Evolutionary conservation across 768 basidiomycete genomes (phyloP).

Genomic region (Trametopsis cervina): DNA sequence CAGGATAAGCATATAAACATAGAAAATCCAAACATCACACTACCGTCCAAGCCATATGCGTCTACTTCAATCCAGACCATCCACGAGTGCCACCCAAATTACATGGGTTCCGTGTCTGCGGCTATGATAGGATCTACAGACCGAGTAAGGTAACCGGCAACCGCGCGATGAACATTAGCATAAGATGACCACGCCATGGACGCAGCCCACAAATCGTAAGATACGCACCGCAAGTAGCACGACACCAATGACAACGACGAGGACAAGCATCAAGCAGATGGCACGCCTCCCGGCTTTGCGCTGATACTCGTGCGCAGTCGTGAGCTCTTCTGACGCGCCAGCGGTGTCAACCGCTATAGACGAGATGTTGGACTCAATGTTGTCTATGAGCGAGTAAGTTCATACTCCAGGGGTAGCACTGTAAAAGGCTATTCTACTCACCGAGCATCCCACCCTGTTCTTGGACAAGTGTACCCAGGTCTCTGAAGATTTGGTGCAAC

Average conservation of each 20-base stretch:
- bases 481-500: slow-evolving; percentile 91
- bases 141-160: neutral
- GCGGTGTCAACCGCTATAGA: slow-evolving; percentile 79
- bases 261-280: slow-evolving; percentile 82
- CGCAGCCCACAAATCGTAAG: slow-evolving; percentile 2
- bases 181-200: neutral
- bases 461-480: slow-evolving; percentile 88
- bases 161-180: neutral
- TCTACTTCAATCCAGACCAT: too few species aligned
- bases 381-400: slow-evolving; percentile 51
- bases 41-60: too few species aligned
- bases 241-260: slow-evolving; percentile 79
- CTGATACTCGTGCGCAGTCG: slow-evolving; percentile 88
- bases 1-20: neutral
- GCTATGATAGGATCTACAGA: neutral
- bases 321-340: slow-evolving; percentile 80
- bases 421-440: slow-evolving; percentile 30
- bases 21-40: too few species aligned
- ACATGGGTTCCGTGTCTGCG: too few species aligned
- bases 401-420: neutral
- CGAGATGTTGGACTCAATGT: slow-evolving; percentile 90
- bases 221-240: slow-evolving; percentile 86
- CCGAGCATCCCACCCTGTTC: slow-evolving; percentile 96
- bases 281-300: slow-evolving; percentile 88
- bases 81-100: too few species aligned